Percentiles rank a stretch among this genome's conserved stretches.
Conservation (phyloP, 1,284 basidiomycete species). For the Heterobasidion irregulare region DNA sequence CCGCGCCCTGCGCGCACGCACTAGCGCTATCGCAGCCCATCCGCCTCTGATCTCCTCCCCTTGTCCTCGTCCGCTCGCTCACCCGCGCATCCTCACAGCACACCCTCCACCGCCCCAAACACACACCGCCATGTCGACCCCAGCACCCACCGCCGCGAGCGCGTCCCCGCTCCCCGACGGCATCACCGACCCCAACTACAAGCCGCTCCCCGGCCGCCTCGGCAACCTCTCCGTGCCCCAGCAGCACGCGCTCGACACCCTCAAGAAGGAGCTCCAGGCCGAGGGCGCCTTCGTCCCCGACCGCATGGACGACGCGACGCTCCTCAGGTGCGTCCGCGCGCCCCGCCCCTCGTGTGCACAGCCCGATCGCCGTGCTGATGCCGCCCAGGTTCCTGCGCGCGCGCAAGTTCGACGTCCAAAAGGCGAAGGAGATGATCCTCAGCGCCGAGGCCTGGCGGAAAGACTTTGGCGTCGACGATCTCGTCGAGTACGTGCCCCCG, state of each 20-base stretch:
- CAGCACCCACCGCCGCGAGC: conserved; percentile 22
- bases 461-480: conserved; percentile 83
- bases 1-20: no score
- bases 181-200: conserved; percentile 61
- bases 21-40: no score
- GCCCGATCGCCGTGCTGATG: not conserved
- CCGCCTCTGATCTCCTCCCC: no score
- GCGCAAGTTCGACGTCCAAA: conserved; percentile 82
- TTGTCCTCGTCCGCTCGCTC: no score
- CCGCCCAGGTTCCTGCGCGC: conserved; percentile 76
- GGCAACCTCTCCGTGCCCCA: conserved; percentile 79
- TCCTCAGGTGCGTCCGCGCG: conserved; percentile 50
- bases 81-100: no score
- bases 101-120: no score
- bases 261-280: conserved; percentile 61
- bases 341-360: not conserved
- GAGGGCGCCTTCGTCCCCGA: conserved; percentile 58
- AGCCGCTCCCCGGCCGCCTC: conserved; percentile 67
- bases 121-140: not conserved
- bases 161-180: conserved; percentile 51
- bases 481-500: conserved; percentile 58
- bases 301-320: conserved; percentile 73
- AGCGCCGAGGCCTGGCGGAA: conserved; percentile 87
- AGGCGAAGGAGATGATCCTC: conserved; percentile 82
- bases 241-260: conserved; percentile 62